phyloP scores from a whole-genome alignment of 305 asterid genomes.

The Fraxinus nigra region DNA sequence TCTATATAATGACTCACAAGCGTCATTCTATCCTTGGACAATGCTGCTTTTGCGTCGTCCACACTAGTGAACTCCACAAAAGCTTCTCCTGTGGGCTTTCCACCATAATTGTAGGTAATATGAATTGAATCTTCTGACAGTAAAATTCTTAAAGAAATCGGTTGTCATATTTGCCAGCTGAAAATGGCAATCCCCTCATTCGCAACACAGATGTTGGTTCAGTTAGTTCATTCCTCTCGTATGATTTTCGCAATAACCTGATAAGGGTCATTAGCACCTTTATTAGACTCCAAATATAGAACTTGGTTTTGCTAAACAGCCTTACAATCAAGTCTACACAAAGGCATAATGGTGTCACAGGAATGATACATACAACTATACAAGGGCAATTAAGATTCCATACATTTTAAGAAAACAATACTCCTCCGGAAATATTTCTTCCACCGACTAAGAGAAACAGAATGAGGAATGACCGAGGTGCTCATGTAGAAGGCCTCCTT shows the following conservation, averaged over 20 bases:
- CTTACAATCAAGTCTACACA: background rate
- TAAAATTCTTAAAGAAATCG: constrained; percentile 70
- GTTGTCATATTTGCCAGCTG: constrained; percentile 87
- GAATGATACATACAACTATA: background rate
- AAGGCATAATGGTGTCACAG: background rate
- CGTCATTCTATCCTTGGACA: constrained; percentile 85
- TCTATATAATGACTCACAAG: constrained; percentile 87
- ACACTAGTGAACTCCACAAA: constrained; percentile 70
- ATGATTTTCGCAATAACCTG: constrained; percentile 59
- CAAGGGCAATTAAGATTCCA: background rate
- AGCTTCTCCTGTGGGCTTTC: constrained; percentile 88
- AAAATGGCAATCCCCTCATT: constrained; percentile 92
- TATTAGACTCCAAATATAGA: background rate
- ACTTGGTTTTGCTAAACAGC: background rate
- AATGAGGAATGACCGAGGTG: background rate
- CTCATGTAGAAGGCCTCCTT: background rate
- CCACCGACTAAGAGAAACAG: background rate
- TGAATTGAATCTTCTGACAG: constrained; percentile 67
- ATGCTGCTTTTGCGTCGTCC: constrained; percentile 74
- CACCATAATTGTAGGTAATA: constrained; percentile 56
- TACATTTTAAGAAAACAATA: background rate
- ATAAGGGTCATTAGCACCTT: background rate
- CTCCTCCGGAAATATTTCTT: background rate
- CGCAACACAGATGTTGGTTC: constrained; percentile 65
- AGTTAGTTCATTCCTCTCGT: constrained; percentile 50